These are phyloP conservation scores for Porogramme epimiltina DNA, from an alignment of 1,284 basidiomycete species.

Conservation along the genomic window DNA sequence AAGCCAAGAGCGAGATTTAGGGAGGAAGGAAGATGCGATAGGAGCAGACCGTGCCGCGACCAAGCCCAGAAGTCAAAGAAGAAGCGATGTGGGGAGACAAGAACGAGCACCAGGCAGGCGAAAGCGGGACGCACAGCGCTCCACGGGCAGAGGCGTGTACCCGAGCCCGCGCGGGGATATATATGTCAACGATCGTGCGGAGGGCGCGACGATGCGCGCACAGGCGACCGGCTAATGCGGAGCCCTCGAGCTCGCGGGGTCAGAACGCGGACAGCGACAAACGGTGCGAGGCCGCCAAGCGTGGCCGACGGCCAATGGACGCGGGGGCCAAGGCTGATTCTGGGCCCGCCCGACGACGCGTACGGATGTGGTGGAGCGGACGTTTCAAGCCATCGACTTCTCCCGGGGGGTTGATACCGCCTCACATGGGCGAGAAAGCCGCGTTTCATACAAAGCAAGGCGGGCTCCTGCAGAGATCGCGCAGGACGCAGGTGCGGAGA, in stretches of 20 bases:
- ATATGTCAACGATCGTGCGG: background rate
- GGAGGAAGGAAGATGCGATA: background rate
- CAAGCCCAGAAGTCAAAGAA: conserved; percentile 7
- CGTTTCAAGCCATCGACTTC: background rate
- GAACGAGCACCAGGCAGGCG: conserved; percentile 15
- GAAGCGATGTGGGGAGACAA: background rate
- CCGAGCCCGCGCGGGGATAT: background rate
- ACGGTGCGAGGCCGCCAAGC: background rate
- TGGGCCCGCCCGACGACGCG: background rate
- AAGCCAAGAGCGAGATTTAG: conserved; percentile 2
- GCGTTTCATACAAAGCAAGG: too few relatives aligned
- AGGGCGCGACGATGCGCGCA: background rate
- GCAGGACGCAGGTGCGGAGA: too few relatives aligned
- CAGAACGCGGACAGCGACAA: background rate
- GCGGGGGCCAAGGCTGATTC: background rate
- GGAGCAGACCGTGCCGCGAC: conserved; percentile 11
- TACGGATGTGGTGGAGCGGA: background rate
- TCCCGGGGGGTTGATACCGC: background rate
- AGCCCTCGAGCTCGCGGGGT: background rate
- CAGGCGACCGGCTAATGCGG: background rate
- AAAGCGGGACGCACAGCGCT: background rate
- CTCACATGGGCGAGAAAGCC: too few relatives aligned
- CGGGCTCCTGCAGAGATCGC: too few relatives aligned
- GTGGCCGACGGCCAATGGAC: background rate
- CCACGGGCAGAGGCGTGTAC: background rate